phyloP scores from a whole-genome alignment of 2,329 filamentous ascomycete species.

The Plenodomus biglobosus region DNA sequence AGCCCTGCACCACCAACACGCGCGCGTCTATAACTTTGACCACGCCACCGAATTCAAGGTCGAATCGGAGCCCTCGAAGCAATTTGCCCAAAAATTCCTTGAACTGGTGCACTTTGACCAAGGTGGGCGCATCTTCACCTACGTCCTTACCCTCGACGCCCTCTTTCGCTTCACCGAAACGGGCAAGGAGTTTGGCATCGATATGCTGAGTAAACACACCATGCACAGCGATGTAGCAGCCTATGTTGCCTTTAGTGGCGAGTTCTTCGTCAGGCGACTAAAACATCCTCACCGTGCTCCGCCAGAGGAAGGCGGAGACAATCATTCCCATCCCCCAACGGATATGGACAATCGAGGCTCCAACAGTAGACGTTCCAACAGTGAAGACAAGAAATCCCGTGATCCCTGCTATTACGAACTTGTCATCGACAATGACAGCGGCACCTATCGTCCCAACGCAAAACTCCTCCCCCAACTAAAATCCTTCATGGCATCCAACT shows the following conservation, averaged over 20 bases:
- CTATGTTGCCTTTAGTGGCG: constrained; percentile 88
- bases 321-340: constrained; percentile 55
- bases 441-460: constrained; percentile 87
- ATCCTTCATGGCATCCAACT: constrained; percentile 68
- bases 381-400: constrained; percentile 35
- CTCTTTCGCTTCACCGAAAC: constrained; percentile 92
- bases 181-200: constrained; percentile 91
- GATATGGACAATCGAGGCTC: constrained; percentile 53
- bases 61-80: constrained; percentile 66
- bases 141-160: constrained; percentile 84
- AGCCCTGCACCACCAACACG: constrained; percentile 86
- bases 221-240: constrained; percentile 94
- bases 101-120: constrained; percentile 85
- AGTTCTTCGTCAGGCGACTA: constrained; percentile 83
- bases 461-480: constrained; percentile 71
- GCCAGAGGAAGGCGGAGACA: constrained; percentile 37
- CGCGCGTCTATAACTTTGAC: constrained; percentile 86
- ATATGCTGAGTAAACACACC: constrained; percentile 90
- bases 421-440: constrained; percentile 92
- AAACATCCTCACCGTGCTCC: constrained; percentile 50
- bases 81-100: constrained; percentile 77
- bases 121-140: constrained; percentile 85
- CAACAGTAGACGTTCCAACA: too few species aligned
- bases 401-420: constrained; percentile 73
- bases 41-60: constrained; percentile 70